Evolutionary conservation across 352 stramenopile genomes (phyloP).

Genomic region (Globisporangium orthogonon): DNA sequence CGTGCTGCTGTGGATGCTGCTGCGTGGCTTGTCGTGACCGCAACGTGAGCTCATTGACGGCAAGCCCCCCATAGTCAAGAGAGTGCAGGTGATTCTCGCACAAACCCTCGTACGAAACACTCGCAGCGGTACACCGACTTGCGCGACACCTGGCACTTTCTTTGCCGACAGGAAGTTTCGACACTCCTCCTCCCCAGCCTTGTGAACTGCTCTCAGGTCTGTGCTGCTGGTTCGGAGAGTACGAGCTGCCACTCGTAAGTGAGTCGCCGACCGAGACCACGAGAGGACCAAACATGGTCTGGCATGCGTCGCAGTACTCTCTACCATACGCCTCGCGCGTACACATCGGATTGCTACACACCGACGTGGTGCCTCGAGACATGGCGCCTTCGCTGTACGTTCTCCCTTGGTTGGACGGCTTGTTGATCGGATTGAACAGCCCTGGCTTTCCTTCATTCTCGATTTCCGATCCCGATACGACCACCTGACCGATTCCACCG

Average conservation of each 20-base stretch:
- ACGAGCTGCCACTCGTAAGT: constrained; percentile 10
- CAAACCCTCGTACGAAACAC: constrained; percentile 24
- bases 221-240: constrained; percentile 14
- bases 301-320: constrained; percentile 57
- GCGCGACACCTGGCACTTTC: constrained; percentile 29
- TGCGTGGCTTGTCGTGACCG: constrained; percentile 22
- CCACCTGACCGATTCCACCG: neutral
- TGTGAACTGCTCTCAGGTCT: constrained; percentile 16
- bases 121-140: constrained; percentile 22
- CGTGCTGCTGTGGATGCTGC: constrained; percentile 10
- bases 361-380: neutral
- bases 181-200: constrained; percentile 5
- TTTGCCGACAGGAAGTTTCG: constrained; percentile 3
- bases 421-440: constrained; percentile 17
- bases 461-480: constrained; percentile 4
- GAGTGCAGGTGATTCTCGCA: constrained; percentile 41
- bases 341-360: constrained; percentile 58
- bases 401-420: constrained; percentile 9
- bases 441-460: constrained; percentile 25
- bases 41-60: constrained; percentile 55
- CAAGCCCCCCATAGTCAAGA: constrained; percentile 43
- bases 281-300: constrained; percentile 50
- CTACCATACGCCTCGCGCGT: constrained; percentile 39
- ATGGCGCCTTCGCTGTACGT: constrained; percentile 10
- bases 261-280: constrained; percentile 34